Base-by-base conservation (phyloP, 164 flowering plant species). In the Stephania japonica region DNA sequence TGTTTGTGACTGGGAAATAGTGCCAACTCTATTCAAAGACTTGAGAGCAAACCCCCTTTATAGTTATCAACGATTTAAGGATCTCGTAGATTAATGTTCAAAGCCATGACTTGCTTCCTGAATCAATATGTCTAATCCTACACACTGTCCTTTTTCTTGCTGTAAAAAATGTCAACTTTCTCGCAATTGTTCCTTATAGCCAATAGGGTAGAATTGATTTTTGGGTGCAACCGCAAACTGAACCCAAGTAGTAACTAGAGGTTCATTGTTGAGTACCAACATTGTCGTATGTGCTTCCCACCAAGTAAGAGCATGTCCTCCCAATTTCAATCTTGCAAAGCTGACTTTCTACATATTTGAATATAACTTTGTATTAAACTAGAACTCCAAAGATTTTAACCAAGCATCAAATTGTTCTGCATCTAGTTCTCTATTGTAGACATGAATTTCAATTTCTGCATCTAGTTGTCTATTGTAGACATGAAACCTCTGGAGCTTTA, bases 371-470 rank as follows among this genome's bases (percentile, higher is more conserved):
- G 59, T 74, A 42, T 67, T 74, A 18, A 68, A 74, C 25, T 56
- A 74, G 12, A 68, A 42, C 8, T 74, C 71, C 11, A 74, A n/a
- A 4, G 19, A 16, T 16, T 74, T 56, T 10, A 74, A 27, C 71
- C 65, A 74, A 4, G 53, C 67, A 67, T 67, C 76, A 49, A 38
- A 68, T 23, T 67, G 47, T 26, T 74, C 38, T 7, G 76, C 53
- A 53, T 67, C 41, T 2, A 59, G n/a, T 50, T 56, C 27, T 16
- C 44, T 26, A 9, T 71, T 21, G 6, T 71, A 32, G 38, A 32
- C 38, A 32, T 32, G 38, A 32, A 71, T 12, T 18, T 38, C 9
- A 41, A 42, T 6, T 50, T 70, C 1, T 70, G 38, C 13, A 47
- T 50, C 32, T 49, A 26, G 0, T 63, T 42, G 1, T 70, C 64